phyloP scores from a whole-genome alignment of 2,329 filamentous ascomycete species.

The Cephalotrichum gorgonifer region DNA sequence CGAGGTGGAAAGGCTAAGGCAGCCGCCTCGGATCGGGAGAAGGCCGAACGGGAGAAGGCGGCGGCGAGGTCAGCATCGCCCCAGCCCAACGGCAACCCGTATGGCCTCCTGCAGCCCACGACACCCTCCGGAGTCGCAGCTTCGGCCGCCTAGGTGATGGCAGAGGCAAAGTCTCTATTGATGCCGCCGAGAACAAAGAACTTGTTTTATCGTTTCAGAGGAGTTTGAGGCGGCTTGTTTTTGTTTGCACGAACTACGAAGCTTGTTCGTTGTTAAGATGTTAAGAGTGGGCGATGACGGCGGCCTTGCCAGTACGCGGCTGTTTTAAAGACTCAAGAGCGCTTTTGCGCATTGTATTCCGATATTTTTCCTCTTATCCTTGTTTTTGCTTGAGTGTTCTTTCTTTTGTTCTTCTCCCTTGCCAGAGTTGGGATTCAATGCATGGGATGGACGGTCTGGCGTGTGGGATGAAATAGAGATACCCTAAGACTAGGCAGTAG shows the following conservation, averaged over 20 bases:
- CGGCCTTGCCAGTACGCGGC: not conserved
- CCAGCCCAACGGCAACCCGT: constrained; percentile 4
- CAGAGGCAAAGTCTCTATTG: not conserved
- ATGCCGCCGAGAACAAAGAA: not conserved
- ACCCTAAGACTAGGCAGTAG: not conserved
- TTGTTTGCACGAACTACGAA: not conserved
- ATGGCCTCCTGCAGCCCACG: constrained; percentile 4
- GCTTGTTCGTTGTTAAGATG: not conserved
- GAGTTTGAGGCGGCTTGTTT: not conserved
- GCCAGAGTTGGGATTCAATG: not conserved
- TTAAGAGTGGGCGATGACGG: not conserved
- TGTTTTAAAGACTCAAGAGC: not conserved
- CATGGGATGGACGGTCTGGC: not conserved
- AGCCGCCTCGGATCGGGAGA: constrained; percentile 1
- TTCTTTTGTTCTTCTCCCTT: not conserved
- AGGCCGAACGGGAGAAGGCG: constrained; percentile 5
- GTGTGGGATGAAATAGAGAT: not conserved
- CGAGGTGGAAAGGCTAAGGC: constrained; percentile 2
- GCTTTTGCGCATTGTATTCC: not conserved
- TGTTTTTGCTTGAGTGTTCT: not conserved
- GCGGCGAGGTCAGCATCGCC: not conserved
- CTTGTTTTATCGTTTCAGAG: not conserved
- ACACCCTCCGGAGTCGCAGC: not conserved
- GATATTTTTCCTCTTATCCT: not conserved
- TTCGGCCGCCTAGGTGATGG: not conserved